phyloP scores from a whole-genome alignment of 2,329 filamentous ascomycete genomes.

The Xenoacremonium recifei region DNA sequence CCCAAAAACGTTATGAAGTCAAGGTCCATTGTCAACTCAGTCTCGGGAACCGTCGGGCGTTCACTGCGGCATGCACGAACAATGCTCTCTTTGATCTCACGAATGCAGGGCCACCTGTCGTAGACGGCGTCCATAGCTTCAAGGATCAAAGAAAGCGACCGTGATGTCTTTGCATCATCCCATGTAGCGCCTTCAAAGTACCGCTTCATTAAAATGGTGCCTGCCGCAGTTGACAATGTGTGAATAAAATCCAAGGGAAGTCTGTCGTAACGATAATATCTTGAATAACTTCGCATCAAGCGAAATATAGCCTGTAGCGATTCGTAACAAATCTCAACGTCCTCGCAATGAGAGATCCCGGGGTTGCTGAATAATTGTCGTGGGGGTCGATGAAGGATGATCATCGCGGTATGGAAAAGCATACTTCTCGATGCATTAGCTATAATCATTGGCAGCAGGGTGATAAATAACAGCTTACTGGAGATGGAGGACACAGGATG shows the following conservation, averaged over 20 bases:
- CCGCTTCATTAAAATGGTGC: conserved; percentile 45
- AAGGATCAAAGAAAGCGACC: conserved; percentile 46
- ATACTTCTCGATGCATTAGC: conserved; percentile 33
- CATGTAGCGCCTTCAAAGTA: conserved; percentile 39
- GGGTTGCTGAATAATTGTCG: conserved; percentile 40
- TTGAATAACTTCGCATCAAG: conserved; percentile 42
- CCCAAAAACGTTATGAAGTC: too few species aligned
- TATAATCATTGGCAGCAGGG: too few species aligned
- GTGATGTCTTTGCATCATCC: conserved; percentile 46
- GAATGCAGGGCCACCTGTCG: conserved; percentile 45
- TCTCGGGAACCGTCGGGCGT: too few species aligned
- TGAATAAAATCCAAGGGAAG: conserved; percentile 49
- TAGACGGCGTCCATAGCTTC: conserved; percentile 53
- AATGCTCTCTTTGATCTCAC: conserved; percentile 38
- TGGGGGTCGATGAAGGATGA: conserved; percentile 49
- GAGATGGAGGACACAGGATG: conserved; percentile 45
- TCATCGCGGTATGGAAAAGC: conserved; percentile 50
- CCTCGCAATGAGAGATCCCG: conserved; percentile 39
- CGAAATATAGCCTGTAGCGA: conserved; percentile 46
- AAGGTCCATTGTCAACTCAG: too few species aligned
- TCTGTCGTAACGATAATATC: conserved; percentile 41
- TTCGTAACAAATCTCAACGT: conserved; percentile 49
- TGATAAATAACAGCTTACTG: conserved; percentile 31
- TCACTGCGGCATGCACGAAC: too few species aligned
- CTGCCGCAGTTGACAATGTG: conserved; percentile 46